Conservation (phyloP, 208 protist genomes). For the Leishmania aethiopica region DNA sequence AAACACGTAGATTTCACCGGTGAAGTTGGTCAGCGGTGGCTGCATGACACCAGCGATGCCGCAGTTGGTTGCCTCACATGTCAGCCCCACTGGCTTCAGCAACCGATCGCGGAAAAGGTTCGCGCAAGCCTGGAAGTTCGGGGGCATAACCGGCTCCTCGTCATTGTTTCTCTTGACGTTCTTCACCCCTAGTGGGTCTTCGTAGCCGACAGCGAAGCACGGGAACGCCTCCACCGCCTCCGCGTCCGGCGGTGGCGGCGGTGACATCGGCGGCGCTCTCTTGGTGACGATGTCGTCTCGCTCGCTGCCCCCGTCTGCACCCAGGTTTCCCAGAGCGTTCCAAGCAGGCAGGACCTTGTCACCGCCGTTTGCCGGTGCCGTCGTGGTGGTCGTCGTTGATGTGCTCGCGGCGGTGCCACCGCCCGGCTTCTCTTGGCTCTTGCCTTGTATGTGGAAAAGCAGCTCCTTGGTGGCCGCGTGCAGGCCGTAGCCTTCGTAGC, state of each 20-base stretch:
- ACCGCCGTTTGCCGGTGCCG: not conserved
- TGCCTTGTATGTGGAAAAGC: conserved; percentile 33
- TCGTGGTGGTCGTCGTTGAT: conserved; percentile 1
- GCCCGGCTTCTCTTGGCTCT: not conserved
- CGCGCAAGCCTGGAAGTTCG: conserved; percentile 48
- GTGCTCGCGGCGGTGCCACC: not conserved
- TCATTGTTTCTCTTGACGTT: conserved; percentile 28
- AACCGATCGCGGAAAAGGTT: conserved; percentile 42
- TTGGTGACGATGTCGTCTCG: not conserved
- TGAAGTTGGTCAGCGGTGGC: conserved; percentile 49
- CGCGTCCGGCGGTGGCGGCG: conserved; percentile 1
- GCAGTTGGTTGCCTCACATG: conserved; percentile 32
- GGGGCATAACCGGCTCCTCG: conserved; percentile 4
- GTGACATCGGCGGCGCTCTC: not conserved
- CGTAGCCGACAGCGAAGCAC: conserved; percentile 34
- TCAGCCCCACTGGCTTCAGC: conserved; percentile 29
- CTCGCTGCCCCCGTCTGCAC: not conserved
- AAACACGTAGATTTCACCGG: conserved; percentile 66
- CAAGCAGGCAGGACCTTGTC: not conserved
- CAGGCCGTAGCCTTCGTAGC: conserved; percentile 82
- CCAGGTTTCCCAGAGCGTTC: not conserved
- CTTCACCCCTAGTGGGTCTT: conserved; percentile 18
- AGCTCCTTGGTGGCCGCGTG: conserved; percentile 55
- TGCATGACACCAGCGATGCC: conserved; percentile 66
- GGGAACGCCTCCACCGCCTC: conserved; percentile 26